Conservation (phyloP, 495 filamentous ascomycete genomes). For the Lasiosphaeria miniovina region DNA sequence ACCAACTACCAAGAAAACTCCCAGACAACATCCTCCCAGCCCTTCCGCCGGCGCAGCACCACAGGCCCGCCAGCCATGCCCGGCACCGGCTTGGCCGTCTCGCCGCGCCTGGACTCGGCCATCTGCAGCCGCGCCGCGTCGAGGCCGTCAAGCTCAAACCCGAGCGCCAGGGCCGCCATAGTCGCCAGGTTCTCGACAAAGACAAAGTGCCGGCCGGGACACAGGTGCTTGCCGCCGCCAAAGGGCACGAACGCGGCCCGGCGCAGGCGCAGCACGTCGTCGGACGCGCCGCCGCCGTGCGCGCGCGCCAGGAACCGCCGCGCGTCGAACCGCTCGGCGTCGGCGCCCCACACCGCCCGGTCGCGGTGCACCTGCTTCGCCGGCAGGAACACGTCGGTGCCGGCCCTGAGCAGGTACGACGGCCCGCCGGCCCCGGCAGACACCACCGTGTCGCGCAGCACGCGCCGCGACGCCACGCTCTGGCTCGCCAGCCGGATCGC, state of each 20-base stretch:
- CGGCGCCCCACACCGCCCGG: conserved; percentile 30
- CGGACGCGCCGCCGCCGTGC: no score
- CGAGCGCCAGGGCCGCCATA: conserved; percentile 34
- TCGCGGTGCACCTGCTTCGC: conserved; percentile 24
- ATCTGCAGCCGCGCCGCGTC: conserved; percentile 9
- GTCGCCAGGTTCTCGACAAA: conserved; percentile 38
- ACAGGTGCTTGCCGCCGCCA: conserved; percentile 44
- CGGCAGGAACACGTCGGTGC: conserved; percentile 28
- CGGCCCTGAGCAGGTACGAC: conserved; percentile 32
- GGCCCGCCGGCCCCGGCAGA: neutral
- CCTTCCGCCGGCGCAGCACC: conserved; percentile 15
- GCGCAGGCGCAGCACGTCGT: conserved; percentile 20
- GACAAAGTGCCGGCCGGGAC: conserved; percentile 47
- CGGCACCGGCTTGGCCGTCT: conserved; percentile 18
- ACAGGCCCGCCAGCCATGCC: conserved; percentile 19
- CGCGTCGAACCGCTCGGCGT: conserved; percentile 29
- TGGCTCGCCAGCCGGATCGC: conserved; percentile 21
- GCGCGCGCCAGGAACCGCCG: conserved; percentile 33
- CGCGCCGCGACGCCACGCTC: conserved; percentile 19
- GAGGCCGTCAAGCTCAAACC: conserved; percentile 36
- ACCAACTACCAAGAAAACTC: no score
- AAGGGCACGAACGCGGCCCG: conserved; percentile 37
- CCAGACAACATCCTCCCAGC: conserved; percentile 32
- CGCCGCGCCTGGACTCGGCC: conserved; percentile 3
- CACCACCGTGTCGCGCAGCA: conserved; percentile 34